Evolutionary conservation across 495 filamentous ascomycete genomes (phyloP), one percentile per base, ranked within the genome.

Genomic region (Ascobolus immersus): DNA sequence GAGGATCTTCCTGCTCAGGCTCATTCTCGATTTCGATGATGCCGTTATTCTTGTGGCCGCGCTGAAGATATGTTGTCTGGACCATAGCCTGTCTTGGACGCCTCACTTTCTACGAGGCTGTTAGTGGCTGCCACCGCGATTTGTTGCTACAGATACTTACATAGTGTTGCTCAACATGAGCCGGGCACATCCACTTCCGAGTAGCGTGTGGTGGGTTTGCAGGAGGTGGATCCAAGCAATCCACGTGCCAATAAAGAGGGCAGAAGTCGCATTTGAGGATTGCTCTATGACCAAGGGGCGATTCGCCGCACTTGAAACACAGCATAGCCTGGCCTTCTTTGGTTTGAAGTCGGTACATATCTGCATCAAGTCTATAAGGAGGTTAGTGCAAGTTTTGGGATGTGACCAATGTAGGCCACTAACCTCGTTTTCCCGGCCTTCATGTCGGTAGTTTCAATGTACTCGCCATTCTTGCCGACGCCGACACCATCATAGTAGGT

Each of bases 251-350:
- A 21, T 63, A 62, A 15, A 74, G 57, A 2, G 63, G 62, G 49
- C 86, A 96, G 41, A 69, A 72, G 44, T 77, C 77, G 54, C 81
- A 92, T 4, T 70, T 64, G 37, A 89, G 68, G 27, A 84, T 78
- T 38, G 67, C 58, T 11, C 65, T 54, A 44, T 54, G 55, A 33
- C 61, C 59, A 10, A 60, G 43, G 19, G 65, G 59, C 14, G 66
- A 61, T 39, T 59, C 60, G 28, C 69, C 58, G 52, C 82, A 93
- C 14, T 49, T 45, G 45, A 66, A 63, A 47, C 82, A 93, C 23
- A 81, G 54, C 32, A 80, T 65, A 1, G 61, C 39, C 24, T 73
- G 68, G 40, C 71, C 72, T 37, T 78, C 71, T 34, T 48, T 54
- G 44, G 79, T 72, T 40, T 64, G 65, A 17, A 71, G 45, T 42